These are phyloP conservation scores for Fremontodendron californicum DNA, from an alignment of 345 rosid species.

Conservation along the genomic window DNA sequence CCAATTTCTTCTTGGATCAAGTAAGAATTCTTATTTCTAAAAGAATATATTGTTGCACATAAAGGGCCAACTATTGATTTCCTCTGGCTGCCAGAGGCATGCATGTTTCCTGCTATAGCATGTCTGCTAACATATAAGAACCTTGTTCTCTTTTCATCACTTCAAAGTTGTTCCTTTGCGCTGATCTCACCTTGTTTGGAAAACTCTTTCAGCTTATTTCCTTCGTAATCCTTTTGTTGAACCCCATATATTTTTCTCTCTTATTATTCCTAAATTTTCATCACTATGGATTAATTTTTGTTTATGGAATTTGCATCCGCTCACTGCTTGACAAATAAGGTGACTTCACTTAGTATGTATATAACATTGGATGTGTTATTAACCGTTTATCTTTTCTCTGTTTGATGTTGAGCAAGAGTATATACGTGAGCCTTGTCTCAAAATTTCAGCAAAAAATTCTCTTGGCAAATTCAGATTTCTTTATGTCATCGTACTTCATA, in stretches of 20 bases:
- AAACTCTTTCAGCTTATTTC: not conserved
- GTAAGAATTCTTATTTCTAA: slow-evolving; percentile 12
- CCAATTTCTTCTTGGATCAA: slow-evolving; percentile 20
- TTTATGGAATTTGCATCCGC: not conserved
- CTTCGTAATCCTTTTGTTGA: not conserved
- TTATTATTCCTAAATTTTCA: not conserved
- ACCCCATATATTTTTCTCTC: not conserved
- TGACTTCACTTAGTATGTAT: not conserved
- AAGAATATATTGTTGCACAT: not conserved
- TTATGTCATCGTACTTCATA: not conserved
- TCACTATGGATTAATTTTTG: not conserved
- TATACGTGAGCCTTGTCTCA: not conserved
- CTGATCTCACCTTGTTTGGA: not conserved
- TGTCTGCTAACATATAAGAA: not conserved
- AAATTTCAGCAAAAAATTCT: not conserved
- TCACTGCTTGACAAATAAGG: not conserved
- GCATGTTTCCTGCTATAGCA: slow-evolving; percentile 1
- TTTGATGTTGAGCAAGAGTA: not conserved
- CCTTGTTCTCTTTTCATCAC: not conserved
- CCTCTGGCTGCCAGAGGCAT: slow-evolving; percentile 6
- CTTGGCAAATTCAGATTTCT: not conserved
- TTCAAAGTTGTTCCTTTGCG: not conserved
- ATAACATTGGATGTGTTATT: not conserved
- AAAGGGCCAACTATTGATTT: slow-evolving; percentile 3
- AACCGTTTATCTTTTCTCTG: not conserved